Base-by-base conservation (phyloP, 805 yeast species). In the Kodamaea lidongshanica region DNA sequence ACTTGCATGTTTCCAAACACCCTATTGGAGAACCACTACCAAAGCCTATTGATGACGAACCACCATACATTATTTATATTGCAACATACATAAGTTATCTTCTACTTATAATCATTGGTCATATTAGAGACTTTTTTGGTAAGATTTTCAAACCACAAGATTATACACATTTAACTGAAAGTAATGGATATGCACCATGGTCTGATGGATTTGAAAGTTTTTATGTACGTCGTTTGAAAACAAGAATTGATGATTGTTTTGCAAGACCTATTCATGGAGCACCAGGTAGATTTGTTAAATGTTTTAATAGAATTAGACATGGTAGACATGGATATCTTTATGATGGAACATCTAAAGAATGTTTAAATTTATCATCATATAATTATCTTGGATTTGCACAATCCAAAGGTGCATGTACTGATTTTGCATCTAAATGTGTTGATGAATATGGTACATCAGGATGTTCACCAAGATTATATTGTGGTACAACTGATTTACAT, bases 381-480 rank as follows among this genome's bases (percentile, higher is more conserved):
- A 92, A 92, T 58, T 92, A 92, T 56, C 70, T 92, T 37, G 99
- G 99, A 1, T 92, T 92, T 61, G 98, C 96, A 13, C 97, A 92
- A 61, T 80, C 94, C 31, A 79, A 77, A 41, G 99, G 99, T 37
- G 69, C 67, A 32, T 92, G 99, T 58, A 86, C 96, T 3, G 87
- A 80, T 37, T 69, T 70, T 30, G 81, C 96, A 6, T 64, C 82
- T 40, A 61, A 70, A 23, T 54, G 74, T 21, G 69, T 85, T 23
- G 63, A 71, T n/a, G 60, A 74, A 27, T 76, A 79, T 46, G 97
- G 97, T 30, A 67, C 86, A 23, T 70, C 87, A 7, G 69, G 79
- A 2, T 78, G 89, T 41, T 88, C 94, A 25, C 76, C 96, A 25
- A 72, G 94, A 49, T 65, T 73, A 37, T 58, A 67, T 24, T 68